A percentile compares a stretch with the other conserved stretches of the same genome.
phyloP scores from a whole-genome alignment of 73 alveolate genomes.

The Stentor roeselii region DNA sequence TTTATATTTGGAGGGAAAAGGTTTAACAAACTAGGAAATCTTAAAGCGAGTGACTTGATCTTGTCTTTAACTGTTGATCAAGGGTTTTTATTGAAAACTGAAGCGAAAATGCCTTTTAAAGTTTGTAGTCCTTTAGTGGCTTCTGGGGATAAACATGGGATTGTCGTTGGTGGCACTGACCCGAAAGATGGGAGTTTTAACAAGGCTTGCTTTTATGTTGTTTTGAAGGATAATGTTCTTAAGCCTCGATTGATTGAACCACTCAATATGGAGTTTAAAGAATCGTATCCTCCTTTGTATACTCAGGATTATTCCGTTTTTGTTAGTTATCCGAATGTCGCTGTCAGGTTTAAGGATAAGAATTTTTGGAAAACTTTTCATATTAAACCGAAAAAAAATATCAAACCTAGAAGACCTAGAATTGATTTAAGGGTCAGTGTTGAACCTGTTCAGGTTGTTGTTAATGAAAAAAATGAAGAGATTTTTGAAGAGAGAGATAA shows the following conservation, averaged over 20 bases:
- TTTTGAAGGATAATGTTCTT: not conserved
- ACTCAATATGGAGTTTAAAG: not conserved
- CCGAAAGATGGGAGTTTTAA: not conserved
- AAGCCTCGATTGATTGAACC: not conserved
- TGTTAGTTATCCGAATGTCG: not conserved
- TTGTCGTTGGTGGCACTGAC: not conserved
- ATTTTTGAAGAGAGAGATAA: not conserved
- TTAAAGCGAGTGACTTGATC: not conserved
- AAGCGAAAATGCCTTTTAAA: not conserved
- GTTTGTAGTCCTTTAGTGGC: not conserved
- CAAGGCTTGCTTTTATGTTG: not conserved
- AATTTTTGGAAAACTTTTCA: not conserved
- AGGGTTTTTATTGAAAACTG: not conserved
- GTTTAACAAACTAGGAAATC: not conserved
- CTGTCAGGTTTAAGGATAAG: not conserved
- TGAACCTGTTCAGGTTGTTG: not conserved
- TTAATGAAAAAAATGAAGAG: not conserved
- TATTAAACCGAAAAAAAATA: too few species aligned
- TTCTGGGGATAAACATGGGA: not conserved
- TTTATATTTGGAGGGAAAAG: not conserved
- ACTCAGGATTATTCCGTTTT: not conserved
- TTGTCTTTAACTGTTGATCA: not conserved
- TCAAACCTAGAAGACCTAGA: not conserved
- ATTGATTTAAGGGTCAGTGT: not conserved
- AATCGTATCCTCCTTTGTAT: not conserved